A percentile compares a stretch with the other conserved stretches of the same genome.
phyloP scores from a whole-genome alignment of 2,329 filamentous ascomycete species.

The Triangularia verruculosa region DNA sequence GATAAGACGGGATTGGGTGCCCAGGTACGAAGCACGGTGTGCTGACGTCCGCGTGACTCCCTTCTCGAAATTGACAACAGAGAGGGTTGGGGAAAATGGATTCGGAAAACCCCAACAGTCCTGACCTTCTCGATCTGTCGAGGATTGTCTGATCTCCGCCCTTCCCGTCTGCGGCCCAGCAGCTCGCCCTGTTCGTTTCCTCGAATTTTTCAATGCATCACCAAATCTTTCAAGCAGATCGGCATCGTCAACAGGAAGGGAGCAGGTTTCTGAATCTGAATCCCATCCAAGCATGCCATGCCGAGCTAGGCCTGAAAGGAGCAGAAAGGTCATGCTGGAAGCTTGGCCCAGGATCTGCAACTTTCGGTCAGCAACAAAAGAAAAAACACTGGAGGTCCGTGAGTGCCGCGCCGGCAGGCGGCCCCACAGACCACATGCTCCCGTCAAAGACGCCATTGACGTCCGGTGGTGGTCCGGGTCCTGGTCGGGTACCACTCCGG shows the following conservation, averaged over 20 bases:
- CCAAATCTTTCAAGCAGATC: conserved; percentile 6
- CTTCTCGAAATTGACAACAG: not conserved
- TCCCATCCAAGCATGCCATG: not conserved
- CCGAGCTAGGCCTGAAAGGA: not conserved
- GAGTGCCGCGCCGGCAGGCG: conserved; percentile 4
- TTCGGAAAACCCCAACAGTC: not conserved
- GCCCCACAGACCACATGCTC: conserved; percentile 14
- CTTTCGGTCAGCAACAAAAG: not conserved
- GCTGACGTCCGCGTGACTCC: not conserved
- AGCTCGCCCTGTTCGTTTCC: conserved; percentile 7
- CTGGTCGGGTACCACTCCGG: conserved; percentile 16
- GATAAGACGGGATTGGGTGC: not conserved
- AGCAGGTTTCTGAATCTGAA: not conserved
- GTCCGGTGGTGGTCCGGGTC: conserved; percentile 1
- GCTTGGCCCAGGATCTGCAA: not conserved
- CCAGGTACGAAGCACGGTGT: not conserved
- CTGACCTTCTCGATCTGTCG: conserved; percentile 6
- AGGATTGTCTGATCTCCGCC: conserved; percentile 23
- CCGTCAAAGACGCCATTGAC: conserved; percentile 10
- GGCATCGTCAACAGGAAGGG: conserved; percentile 7
- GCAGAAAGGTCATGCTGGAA: not conserved
- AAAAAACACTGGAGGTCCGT: conserved; percentile 8
- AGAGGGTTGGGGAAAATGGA: not conserved
- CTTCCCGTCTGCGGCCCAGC: conserved; percentile 22
- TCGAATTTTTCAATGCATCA: conserved; percentile 5